phyloP scores from a whole-genome alignment of 345 rosid genomes.

The Eucalyptus camaldulensis region DNA sequence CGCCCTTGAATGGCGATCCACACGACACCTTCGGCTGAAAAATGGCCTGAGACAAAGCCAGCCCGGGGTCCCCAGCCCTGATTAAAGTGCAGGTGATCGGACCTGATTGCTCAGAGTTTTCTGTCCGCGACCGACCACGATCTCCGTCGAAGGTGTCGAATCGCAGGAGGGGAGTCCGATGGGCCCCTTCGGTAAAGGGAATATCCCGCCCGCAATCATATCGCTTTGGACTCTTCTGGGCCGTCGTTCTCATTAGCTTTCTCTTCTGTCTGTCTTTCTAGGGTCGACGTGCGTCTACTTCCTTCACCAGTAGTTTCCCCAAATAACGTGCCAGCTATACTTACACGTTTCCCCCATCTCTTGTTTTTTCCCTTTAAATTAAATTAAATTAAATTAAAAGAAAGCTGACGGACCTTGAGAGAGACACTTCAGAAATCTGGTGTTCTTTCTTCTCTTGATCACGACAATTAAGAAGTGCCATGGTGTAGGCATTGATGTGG shows the following conservation, averaged over 20 bases:
- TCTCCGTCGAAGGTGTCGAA: background rate
- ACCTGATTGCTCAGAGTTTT: background rate
- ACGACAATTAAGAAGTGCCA: background rate
- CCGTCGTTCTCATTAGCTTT: background rate
- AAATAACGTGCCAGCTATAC: background rate
- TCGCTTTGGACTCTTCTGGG: background rate
- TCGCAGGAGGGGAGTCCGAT: background rate
- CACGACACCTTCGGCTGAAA: background rate
- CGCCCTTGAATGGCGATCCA: background rate
- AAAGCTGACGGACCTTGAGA: background rate
- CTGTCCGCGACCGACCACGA: background rate
- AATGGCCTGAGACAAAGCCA: background rate
- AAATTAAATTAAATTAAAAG: background rate
- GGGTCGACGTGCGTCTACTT: background rate
- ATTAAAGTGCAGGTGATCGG: background rate
- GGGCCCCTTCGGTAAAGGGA: background rate
- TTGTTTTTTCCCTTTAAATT: background rate
- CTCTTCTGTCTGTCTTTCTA: background rate
- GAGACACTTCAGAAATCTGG: background rate
- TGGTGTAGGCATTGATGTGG: accelerated
- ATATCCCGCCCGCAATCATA: background rate
- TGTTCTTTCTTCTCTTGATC: accelerated
- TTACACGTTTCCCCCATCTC: background rate
- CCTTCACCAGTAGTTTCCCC: background rate
- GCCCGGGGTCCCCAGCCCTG: background rate